These are phyloP conservation scores for Mycena alexandri DNA, from an alignment of 768 basidiomycete genomes.

Conservation along the genomic window DNA sequence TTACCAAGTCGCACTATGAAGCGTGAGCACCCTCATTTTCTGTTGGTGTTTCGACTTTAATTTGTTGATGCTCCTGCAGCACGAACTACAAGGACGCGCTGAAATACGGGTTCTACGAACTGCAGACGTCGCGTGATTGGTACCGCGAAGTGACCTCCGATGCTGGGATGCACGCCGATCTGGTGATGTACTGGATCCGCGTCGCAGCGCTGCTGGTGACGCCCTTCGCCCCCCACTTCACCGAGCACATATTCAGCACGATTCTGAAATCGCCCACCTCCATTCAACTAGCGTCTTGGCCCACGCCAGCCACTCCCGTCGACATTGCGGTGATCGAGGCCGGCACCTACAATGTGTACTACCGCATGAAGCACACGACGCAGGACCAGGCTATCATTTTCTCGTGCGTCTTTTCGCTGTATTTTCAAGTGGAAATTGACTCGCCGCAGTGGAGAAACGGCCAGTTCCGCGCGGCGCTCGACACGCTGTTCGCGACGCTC, in stretches of 20 bases:
- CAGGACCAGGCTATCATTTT: no score
- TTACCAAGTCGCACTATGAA: slow-evolving; percentile 85
- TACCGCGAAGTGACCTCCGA: slow-evolving; percentile 94
- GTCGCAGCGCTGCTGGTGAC: slow-evolving; percentile 82
- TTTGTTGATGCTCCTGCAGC: slow-evolving; percentile 58
- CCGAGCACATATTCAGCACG: slow-evolving; percentile 89
- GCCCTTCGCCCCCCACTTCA: slow-evolving; percentile 93
- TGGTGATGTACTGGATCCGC: slow-evolving; percentile 89
- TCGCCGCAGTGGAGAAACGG: no score
- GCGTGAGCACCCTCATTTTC: slow-evolving; percentile 63
- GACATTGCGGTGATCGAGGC: slow-evolving; percentile 80
- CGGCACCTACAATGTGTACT: slow-evolving; percentile 84
- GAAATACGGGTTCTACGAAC: slow-evolving; percentile 96
- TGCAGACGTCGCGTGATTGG: slow-evolving; percentile 93
- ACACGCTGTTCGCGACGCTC: slow-evolving; percentile 88
- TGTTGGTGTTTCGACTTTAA: slow-evolving; percentile 1
- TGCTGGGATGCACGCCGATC: slow-evolving; percentile 91
- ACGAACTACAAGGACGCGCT: slow-evolving; percentile 96
- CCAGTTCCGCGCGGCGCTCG: slow-evolving; percentile 87
- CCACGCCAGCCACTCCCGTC: slow-evolving; percentile 69
- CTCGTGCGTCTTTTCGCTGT: no score
- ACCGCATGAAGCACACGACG: no score
- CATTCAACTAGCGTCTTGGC: slow-evolving; percentile 89
- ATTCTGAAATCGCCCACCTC: slow-evolving; percentile 81
- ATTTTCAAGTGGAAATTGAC: no score